Evolutionary conservation across 805 yeast genomes (phyloP).

Genomic region (Barnettozyma wickerhamii): DNA sequence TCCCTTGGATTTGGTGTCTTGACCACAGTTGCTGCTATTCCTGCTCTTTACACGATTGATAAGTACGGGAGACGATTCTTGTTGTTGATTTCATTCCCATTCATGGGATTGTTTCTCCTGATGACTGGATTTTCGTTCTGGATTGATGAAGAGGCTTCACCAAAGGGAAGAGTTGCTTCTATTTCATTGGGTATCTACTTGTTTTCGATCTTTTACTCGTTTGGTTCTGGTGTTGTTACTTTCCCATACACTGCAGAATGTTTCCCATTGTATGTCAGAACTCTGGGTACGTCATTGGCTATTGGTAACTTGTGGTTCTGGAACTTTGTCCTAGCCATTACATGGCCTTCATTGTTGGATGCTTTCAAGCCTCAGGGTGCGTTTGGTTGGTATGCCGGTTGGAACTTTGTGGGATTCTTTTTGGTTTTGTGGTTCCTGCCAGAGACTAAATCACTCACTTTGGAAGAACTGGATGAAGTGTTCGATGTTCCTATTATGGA

Average conservation of each 20-base stretch:
- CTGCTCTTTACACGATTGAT: slow-evolving; percentile 79
- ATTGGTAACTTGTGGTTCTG: slow-evolving; percentile 74
- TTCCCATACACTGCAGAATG: slow-evolving; percentile 87
- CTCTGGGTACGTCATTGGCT: slow-evolving; percentile 75
- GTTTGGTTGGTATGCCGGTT: slow-evolving; percentile 83
- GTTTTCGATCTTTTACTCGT: slow-evolving; percentile 68
- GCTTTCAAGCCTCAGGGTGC: slow-evolving; percentile 81
- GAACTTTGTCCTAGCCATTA: slow-evolving; percentile 63
- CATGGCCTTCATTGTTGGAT: slow-evolving; percentile 70
- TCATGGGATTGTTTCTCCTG: slow-evolving; percentile 56
- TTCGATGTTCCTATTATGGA: slow-evolving; percentile 51
- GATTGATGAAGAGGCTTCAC: slow-evolving; percentile 41
- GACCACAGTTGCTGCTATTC: slow-evolving; percentile 75
- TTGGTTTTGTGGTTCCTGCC: slow-evolving; percentile 68
- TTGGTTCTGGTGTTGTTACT: slow-evolving; percentile 89
- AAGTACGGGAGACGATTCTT: slow-evolving; percentile 67
- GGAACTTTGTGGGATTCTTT: slow-evolving; percentile 71
- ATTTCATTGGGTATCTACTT: slow-evolving; percentile 72
- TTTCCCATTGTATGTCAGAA: slow-evolving; percentile 74
- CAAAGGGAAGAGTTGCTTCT: slow-evolving; percentile 57
- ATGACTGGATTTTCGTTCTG: slow-evolving; percentile 70
- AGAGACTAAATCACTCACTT: slow-evolving; percentile 60
- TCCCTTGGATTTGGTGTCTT: slow-evolving; percentile 86
- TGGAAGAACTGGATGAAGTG: slow-evolving; percentile 70
- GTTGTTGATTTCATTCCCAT: slow-evolving; percentile 55